A percentile compares a stretch with the other conserved stretches of the same genome.
Conservation (phyloP, 140 eudicot species). For the Cichorium intybus region DNA sequence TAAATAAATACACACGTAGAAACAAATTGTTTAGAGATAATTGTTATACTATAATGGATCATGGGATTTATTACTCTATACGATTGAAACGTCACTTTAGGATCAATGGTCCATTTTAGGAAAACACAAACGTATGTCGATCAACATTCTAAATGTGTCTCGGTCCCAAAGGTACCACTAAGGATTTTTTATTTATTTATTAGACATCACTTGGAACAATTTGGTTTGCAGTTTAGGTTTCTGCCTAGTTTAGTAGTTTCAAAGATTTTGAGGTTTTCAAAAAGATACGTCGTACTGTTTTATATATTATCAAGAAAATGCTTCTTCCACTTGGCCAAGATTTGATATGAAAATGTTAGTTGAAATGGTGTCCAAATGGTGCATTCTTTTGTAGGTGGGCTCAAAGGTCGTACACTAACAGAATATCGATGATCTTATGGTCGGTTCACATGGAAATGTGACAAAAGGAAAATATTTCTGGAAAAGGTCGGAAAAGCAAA, state of each 20-base stretch:
- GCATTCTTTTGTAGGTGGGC: slow-evolving; percentile 1
- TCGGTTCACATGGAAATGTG: slow-evolving; percentile 2
- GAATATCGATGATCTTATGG: too few relatives aligned
- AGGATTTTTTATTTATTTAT: slow-evolving; percentile 9
- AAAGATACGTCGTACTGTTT: slow-evolving; percentile 23
- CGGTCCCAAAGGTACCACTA: slow-evolving; percentile 8
- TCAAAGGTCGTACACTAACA: background rate
- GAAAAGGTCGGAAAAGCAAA: background rate
- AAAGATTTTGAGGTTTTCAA: slow-evolving; percentile 10
- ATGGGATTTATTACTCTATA: slow-evolving; percentile 7
- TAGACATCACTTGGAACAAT: slow-evolving; percentile 7
- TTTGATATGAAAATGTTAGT: background rate
- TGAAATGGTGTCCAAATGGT: slow-evolving; percentile 10
- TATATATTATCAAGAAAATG: slow-evolving; percentile 19
- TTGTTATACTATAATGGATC: background rate
- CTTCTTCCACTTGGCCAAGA: slow-evolving; percentile 27
- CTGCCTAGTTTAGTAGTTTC: slow-evolving; percentile 14
- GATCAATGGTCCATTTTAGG: slow-evolving; percentile 11
- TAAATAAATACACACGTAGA: background rate
- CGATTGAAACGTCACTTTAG: slow-evolving; percentile 1
- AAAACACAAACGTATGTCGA: slow-evolving; percentile 23
- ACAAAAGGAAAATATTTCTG: background rate
- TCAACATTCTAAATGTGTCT: background rate
- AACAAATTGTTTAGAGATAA: background rate
- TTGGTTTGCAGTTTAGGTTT: slow-evolving; percentile 3